Percentiles rank a stretch among this genome's conserved stretches.
Evolutionary conservation across 78 protist genomes (phyloP).

Genomic region (Guillardia theta): DNA sequence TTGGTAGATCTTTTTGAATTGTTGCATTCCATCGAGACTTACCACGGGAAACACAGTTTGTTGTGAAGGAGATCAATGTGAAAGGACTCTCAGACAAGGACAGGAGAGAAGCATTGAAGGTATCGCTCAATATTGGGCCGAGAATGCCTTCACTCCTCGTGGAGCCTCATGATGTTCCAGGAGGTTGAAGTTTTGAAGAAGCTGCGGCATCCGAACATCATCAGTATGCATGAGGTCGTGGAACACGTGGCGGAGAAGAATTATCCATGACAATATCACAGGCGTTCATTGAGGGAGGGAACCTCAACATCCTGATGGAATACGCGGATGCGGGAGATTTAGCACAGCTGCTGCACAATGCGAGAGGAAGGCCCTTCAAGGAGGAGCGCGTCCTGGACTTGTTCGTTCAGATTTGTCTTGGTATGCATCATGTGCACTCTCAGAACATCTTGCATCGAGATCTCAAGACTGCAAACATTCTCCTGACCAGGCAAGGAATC

Average conservation of each 20-base stretch:
- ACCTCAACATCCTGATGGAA: slow-evolving; percentile 33
- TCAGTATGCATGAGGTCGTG: not conserved
- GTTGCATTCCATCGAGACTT: not conserved
- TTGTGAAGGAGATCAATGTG: not conserved
- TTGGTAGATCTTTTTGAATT: no score
- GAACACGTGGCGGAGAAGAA: no score
- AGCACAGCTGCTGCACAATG: not conserved
- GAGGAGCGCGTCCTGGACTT: not conserved
- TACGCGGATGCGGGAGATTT: slow-evolving; percentile 4
- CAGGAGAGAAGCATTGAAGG: not conserved
- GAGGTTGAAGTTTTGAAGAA: not conserved
- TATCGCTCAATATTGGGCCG: no score
- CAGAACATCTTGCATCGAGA: not conserved
- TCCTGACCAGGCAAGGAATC: not conserved
- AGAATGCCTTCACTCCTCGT: not conserved
- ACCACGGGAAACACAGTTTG: not conserved
- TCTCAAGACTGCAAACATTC: slow-evolving; percentile 36
- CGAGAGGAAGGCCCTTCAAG: not conserved
- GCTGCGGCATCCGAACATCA: slow-evolving; percentile 6
- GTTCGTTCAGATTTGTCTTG: not conserved
- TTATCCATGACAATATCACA: no score
- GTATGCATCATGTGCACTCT: not conserved
- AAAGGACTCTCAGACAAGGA: not conserved
- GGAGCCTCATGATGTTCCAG: not conserved
- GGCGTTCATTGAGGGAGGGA: not conserved